These are phyloP conservation scores for Cytospora schulzeri DNA, from an alignment of 2,329 filamentous ascomycete species.

Conservation along the genomic window DNA sequence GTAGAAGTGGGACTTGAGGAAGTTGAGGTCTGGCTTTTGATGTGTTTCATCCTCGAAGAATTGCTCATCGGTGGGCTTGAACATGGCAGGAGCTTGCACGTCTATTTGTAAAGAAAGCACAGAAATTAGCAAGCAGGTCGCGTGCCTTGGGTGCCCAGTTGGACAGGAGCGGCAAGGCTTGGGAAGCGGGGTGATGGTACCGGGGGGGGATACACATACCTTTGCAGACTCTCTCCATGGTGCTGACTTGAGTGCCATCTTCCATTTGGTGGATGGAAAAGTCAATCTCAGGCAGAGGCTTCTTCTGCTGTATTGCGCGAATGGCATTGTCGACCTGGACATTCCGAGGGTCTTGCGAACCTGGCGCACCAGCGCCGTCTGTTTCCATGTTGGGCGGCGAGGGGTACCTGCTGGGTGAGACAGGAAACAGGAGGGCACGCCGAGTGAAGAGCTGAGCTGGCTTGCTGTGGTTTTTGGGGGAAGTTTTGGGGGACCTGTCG, in stretches of 20 bases:
- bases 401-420: slow-evolving; percentile 9
- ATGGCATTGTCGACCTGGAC: slow-evolving; percentile 83
- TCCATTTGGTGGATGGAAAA: slow-evolving; percentile 99
- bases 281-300: slow-evolving; percentile 94
- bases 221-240: slow-evolving; percentile 95
- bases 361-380: slow-evolving; percentile 44
- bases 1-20: slow-evolving; percentile 98
- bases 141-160: slow-evolving; percentile 11
- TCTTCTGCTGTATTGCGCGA: slow-evolving; percentile 92
- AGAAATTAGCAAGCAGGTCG: slow-evolving; percentile 12
- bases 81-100: slow-evolving; percentile 95
- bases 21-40: slow-evolving; percentile 87
- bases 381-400: slow-evolving; percentile 50
- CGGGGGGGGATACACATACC: slow-evolving; percentile 57
- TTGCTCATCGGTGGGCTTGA: slow-evolving; percentile 88
- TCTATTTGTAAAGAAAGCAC: slow-evolving; percentile 55
- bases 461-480: not conserved
- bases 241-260: slow-evolving; percentile 93
- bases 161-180: slow-evolving; percentile 25
- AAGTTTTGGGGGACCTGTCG: slow-evolving; percentile 3
- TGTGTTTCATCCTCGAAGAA: slow-evolving; percentile 88
- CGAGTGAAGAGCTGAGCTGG: slow-evolving; percentile 2
- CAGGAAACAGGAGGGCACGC: slow-evolving; percentile 20
- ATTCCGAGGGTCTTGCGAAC: slow-evolving; percentile 50
- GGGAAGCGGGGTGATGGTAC: slow-evolving; percentile 25